Evolutionary conservation across 2,329 filamentous ascomycete species (phyloP).

Genomic region (Lecanicillium sp.): DNA sequence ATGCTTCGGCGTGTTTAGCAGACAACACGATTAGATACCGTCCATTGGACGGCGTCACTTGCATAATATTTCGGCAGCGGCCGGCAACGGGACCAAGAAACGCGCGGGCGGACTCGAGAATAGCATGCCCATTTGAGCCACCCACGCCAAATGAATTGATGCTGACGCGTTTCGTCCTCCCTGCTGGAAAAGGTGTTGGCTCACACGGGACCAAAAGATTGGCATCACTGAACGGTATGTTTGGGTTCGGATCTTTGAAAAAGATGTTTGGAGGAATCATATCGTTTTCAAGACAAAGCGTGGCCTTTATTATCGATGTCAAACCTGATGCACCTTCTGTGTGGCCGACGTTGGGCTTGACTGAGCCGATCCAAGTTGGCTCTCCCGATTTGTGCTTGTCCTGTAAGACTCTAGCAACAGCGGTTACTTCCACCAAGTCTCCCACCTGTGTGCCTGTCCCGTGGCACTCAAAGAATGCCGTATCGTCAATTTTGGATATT

Average conservation of each 20-base stretch:
- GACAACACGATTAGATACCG: not conserved
- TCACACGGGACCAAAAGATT: constrained; percentile 8
- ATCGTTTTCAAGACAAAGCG: constrained; percentile 10
- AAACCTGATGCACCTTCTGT: constrained; percentile 13
- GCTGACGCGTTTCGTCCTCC: constrained; percentile 6
- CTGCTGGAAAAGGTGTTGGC: constrained; percentile 9
- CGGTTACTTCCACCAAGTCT: constrained; percentile 31
- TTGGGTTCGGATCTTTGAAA: constrained; percentile 11
- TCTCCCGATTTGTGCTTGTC: constrained; percentile 12
- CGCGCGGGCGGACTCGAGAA: constrained; percentile 9
- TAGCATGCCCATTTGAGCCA: constrained; percentile 13
- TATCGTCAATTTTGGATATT: constrained; percentile 25
- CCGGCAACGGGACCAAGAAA: constrained; percentile 1
- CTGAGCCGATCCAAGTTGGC: constrained; percentile 14
- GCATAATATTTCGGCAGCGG: too few relatives aligned
- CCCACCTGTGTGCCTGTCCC: constrained; percentile 37
- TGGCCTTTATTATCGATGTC: constrained; percentile 12
- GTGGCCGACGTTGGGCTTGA: constrained; percentile 16
- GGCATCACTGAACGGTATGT: constrained; percentile 8
- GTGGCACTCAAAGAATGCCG: constrained; percentile 30
- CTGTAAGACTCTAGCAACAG: constrained; percentile 24
- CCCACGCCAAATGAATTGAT: constrained; percentile 16
- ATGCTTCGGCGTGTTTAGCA: not conserved
- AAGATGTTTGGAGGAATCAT: constrained; percentile 12
- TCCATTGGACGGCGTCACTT: not conserved